A percentile compares a stretch with the other conserved stretches of the same genome.
phyloP scores from a whole-genome alignment of 768 basidiomycete genomes.

The Serpula lacrymans region DNA sequence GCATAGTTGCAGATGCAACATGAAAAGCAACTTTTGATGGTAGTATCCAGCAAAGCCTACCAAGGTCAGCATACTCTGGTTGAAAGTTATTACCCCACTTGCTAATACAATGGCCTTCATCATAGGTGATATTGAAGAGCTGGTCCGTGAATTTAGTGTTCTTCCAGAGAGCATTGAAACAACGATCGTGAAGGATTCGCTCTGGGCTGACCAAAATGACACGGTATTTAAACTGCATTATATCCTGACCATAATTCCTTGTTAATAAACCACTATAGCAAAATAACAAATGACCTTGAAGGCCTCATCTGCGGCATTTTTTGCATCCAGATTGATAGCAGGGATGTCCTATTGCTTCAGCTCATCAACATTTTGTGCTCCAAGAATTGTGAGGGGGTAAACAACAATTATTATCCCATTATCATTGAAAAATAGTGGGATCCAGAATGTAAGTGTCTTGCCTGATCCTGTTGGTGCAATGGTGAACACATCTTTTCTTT shows the following conservation, averaged over 20 bases:
- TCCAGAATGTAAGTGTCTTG: constrained; percentile 11
- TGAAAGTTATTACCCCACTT: constrained; percentile 34
- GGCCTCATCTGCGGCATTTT: constrained; percentile 4
- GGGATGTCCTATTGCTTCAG: constrained; percentile 2
- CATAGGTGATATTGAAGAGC: constrained; percentile 27
- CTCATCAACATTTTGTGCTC: constrained; percentile 4
- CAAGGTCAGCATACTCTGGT: constrained; percentile 24
- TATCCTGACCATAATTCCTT: constrained; percentile 22
- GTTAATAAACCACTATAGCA: neutral
- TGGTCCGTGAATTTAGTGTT: constrained; percentile 13
- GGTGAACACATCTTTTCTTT: constrained; percentile 6
- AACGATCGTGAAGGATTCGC: constrained; percentile 13
- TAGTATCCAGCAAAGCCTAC: constrained; percentile 23
- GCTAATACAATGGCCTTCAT: constrained; percentile 40
- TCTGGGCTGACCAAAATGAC: constrained; percentile 29
- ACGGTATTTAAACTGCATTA: constrained; percentile 18
- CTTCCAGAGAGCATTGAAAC: constrained; percentile 15
- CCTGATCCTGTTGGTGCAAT: constrained; percentile 9
- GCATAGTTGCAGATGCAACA: constrained; percentile 31
- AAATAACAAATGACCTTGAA: constrained; percentile 5
- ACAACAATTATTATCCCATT: constrained; percentile 10
- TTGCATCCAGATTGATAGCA: constrained; percentile 8
- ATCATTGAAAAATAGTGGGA: constrained; percentile 10
- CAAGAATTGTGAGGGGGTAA: constrained; percentile 10
- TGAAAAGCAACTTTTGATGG: constrained; percentile 25